These are phyloP conservation scores for Rhizopogon rudus DNA, from an alignment of 768 basidiomycete species.

Conservation along the genomic window DNA sequence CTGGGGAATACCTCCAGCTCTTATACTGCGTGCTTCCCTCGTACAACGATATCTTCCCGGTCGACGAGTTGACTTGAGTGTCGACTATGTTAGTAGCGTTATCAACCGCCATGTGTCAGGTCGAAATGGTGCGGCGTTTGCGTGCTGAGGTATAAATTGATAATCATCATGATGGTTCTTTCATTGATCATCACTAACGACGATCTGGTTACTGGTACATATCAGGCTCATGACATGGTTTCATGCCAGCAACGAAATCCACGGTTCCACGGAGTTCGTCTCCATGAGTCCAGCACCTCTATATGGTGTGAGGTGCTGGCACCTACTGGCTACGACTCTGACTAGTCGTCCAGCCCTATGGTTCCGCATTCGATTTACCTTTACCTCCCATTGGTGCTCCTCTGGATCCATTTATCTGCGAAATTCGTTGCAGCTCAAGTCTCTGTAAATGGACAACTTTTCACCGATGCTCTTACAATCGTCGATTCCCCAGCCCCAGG, in stretches of 20 bases:
- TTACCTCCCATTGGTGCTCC: not conserved
- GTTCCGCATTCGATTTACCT: not conserved
- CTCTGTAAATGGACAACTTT: slow-evolving; percentile 26
- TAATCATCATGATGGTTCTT: too few species aligned
- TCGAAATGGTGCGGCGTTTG: not conserved
- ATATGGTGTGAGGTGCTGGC: too few species aligned
- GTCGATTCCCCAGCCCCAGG: slow-evolving; percentile 28
- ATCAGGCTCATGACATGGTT: too few species aligned
- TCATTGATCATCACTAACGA: too few species aligned
- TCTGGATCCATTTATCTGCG: not conserved
- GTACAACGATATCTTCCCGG: slow-evolving; percentile 45
- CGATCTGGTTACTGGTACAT: too few species aligned
- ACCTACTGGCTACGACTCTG: too few species aligned
- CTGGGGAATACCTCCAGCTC: slow-evolving; percentile 85
- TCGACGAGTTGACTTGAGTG: not conserved
- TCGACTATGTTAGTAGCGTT: slow-evolving; percentile 1
- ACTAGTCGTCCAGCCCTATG: too few species aligned
- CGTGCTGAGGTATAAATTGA: not conserved
- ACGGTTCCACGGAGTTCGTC: too few species aligned
- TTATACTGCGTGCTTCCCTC: slow-evolving; percentile 77
- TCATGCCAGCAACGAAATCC: too few species aligned
- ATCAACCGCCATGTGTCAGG: slow-evolving; percentile 1
- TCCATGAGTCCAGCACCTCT: too few species aligned
- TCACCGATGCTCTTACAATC: slow-evolving; percentile 32
- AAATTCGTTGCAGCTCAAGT: slow-evolving; percentile 15